Evolutionary conservation across 164 flowering plant genomes (phyloP), one percentile per base, ranked within the genome.

Genomic region (Macadamia integrifolia): DNA sequence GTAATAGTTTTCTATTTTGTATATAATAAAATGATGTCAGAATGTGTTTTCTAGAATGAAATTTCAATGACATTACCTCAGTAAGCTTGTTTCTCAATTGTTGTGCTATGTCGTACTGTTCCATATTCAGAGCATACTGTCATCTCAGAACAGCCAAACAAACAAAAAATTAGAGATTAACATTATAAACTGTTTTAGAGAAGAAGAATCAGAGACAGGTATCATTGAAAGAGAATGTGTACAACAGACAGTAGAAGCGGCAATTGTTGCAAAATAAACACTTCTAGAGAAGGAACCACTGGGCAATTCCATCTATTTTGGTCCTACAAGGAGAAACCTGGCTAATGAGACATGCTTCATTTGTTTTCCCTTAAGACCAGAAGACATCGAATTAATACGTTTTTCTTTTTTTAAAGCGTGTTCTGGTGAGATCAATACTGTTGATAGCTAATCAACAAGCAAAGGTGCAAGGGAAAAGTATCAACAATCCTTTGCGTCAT

Each of bases 41-140:
- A 40, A 14, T 4, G 23, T 59, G 29, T 7, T 28, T 35, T 35
- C 13, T 58, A 15, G 50, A 9, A 60, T 42, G 10, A 62, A 0
- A 66, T 61, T 61, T 61, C 44, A 29, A 14, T 60, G 1, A 44
- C 60, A 71, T 64, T 75, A 91, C 98, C 95, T 91, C 98, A 56
- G 85, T 73, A 49, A 93, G 91, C 81, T 88, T 90, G 81, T 83
- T 83, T 70, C 98, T 86, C 66, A 91, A 76, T 58, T 91, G 88
- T 55, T 91, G 86, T 14, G 98, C 98, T 63, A 82, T 75, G 12
- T 91, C 98, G 76, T 88, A 90, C 82, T 90, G 85, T 78, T 93
- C 97, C 92, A 86, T 43, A 71, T 93, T 91, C 75, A 93, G 44
- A 46, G 97, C 96, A 82, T 74, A 86, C 97, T 93, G 89, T 82